Evolutionary conservation across 116 monocot genomes (phyloP), one percentile per base, ranked within the genome.

Genomic region (Cymodocea nodosa): DNA sequence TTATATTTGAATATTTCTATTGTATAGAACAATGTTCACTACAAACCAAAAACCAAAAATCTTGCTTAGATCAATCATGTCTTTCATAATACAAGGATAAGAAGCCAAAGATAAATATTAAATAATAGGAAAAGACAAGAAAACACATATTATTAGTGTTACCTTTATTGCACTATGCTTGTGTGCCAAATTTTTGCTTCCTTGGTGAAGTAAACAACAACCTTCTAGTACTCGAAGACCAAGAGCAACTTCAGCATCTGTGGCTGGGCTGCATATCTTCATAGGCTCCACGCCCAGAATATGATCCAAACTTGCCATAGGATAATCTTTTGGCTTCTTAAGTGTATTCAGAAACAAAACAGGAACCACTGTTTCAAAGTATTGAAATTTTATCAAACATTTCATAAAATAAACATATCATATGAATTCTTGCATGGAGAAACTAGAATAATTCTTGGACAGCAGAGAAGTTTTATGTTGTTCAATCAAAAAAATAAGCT

Each of bases 151-250:
- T 40, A 40, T 40, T 6, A 40, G 40, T 44, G 34, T 23, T 78
- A 92, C 98, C 86, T 89, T 86, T 25, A 99, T 56, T 67, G 86
- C 89, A 59, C 82, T 77, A 60, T 82, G 69, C 54, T 92, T 72
- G 64, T 92, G 68, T 51, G 99, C 84, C 37, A 86, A 73, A 70
- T 66, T 69, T 65, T 79, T 75, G 75, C 92, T 83, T 63, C 83
- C 81, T 60, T 64, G 73, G 65, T 92, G 81, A 48, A 99, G 77
- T 44, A 99, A 78, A 69, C 99, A 99, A 79, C 89, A 99, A 34
- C 89, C 99, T 80, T 92, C 92, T 70, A 99, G 63, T 62, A 89
- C 99, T 75, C 92, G 80, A 73, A 99, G 86, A 61, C 89, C 99
- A 58, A 99, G 82, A 68, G 92, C 72, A 69, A 92, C 72, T 81